Base-by-base conservation (phyloP, 78 protist species). In the Cavenderia fasciculata region DNA sequence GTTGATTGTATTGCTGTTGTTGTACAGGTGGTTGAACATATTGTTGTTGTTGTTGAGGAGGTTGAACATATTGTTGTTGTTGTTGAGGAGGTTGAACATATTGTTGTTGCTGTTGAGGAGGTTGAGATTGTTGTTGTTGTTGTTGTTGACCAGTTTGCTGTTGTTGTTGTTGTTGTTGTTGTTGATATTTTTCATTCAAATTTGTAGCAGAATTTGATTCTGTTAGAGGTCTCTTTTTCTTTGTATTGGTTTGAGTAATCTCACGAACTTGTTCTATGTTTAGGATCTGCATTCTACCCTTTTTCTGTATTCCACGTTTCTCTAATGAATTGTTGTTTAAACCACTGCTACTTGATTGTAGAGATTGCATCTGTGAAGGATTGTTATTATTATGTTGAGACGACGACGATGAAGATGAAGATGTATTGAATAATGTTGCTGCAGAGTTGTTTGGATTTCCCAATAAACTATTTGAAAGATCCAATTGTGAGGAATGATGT, bases 201-300 rank as follows among this genome's bases (percentile, higher is more conserved):
- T 59, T 12, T 29, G 27, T 4, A 54, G 34, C 61, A 54, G 7
- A 23, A n/a, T 6, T 10, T 18, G 61, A 54, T 5, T 52, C 40
- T 14, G 89, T 68, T 21, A 52, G 89, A 43, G 70, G 65, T 68
- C 89, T 79, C 29, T 68, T 68, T 25, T 65, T 79, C 27, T 49
- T 62, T 51, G 68, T 27, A 3, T 38, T 12, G 2, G 54, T 14
- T 18, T 34, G 38, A 11, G 49, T 33, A 16, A 77, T 68, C 72
- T 79, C 89, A 43, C 68, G 23, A n/a, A 78, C 87, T 31, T 78
- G 87, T 7, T 77, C 87, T 4, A 79, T 19, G 56, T 63, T 49
- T 1, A 79, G n/a, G 16, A 54, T 51, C 33, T 34, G 21, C 88
- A 79, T 79, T 66, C 66, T 79, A 43, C 71, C 40, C 71, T 79